Evolutionary conservation across 2,329 filamentous ascomycete genomes (phyloP), one percentile per base, ranked within the genome.

Genomic region (Neofusicoccum parvum): DNA sequence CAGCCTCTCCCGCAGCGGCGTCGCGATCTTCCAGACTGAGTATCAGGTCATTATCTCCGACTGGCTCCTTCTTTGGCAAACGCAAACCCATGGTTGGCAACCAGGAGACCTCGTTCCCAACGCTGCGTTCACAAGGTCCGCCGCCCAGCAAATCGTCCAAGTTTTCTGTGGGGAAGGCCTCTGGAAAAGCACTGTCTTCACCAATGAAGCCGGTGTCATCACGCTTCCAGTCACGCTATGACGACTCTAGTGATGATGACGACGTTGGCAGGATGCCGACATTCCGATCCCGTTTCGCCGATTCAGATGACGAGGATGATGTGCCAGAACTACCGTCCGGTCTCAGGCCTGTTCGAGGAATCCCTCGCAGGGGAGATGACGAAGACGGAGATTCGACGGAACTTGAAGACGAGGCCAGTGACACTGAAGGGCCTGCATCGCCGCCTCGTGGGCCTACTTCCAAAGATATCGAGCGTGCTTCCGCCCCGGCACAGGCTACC

Each of bases 11-110:
- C 5, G 66, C 65, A 17, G 67, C 68, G 66, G 70, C 62, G 65
- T 67, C 64, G 66, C 78, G 71, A 45, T 75, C 76, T 6, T 85
- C 86, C n/a, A 84, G 86, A 27, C 89, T 92, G 72, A 91, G 88
- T 66, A 80, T 92, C 39, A 86, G 91, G 36, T 90, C 90, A 0
- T 70, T 91, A 46, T 94, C 91, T 1, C 92, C 91, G 0, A 80
- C 85, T 1, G 84, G 85, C 15, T 86, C 87, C 10, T 76, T 83
- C 46, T 84, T 87, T 34, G 71, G 68, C 3, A 69, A 67, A 58
- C 67, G 39, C 56, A 64, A 20, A 66, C 67, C n/a, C 11, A 53
- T 39, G 69, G 67, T 54, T 66, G 23, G 74, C 41, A 71, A 49
- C 17, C 70, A 36, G 48, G 59, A 62, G 3, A 34, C 59, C 6